A percentile compares a stretch with the other conserved stretches of the same genome.
Conservation (phyloP, 176 grass and related monocot species). For the Pontederia crassipes region DNA sequence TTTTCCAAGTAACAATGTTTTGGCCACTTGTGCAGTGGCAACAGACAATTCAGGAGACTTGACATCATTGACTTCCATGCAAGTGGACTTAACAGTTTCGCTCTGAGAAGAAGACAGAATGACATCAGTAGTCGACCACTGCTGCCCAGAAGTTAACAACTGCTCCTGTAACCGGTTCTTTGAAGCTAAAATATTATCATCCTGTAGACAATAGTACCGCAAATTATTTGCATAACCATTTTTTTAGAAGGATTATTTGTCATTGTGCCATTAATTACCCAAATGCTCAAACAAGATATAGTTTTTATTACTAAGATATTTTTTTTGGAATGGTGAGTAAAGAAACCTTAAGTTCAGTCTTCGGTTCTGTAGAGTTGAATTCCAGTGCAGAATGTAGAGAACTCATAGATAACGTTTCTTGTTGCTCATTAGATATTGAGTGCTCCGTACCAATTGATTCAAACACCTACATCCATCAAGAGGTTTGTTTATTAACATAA, state of each 20-base stretch:
- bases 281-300: neutral
- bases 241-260: too few relatives aligned
- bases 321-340: neutral
- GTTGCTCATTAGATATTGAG: slow-evolving; percentile 15
- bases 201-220: neutral
- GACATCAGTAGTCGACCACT: slow-evolving; percentile 23
- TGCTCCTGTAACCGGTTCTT: slow-evolving; percentile 29
- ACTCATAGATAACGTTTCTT: slow-evolving; percentile 24
- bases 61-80: slow-evolving; percentile 1
- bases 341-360: slow-evolving; percentile 47
- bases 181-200: slow-evolving; percentile 27
- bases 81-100: slow-evolving; percentile 17
- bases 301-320: neutral
- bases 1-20: slow-evolving; percentile 20
- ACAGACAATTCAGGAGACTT: slow-evolving; percentile 19
- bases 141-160: slow-evolving; percentile 15
- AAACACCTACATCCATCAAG: slow-evolving; percentile 24
- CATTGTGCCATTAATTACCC: too few relatives aligned
- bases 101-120: slow-evolving; percentile 25
- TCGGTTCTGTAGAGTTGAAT: slow-evolving; percentile 45
- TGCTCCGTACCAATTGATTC: slow-evolving; percentile 29
- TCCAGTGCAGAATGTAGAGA: slow-evolving; percentile 22
- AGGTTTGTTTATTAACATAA: slow-evolving; percentile 1
- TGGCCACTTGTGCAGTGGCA: neutral
- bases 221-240: too few relatives aligned